Evolutionary conservation across 1,139 yeast genomes (phyloP).

Genomic region (Lodderomyces jiufengensis): DNA sequence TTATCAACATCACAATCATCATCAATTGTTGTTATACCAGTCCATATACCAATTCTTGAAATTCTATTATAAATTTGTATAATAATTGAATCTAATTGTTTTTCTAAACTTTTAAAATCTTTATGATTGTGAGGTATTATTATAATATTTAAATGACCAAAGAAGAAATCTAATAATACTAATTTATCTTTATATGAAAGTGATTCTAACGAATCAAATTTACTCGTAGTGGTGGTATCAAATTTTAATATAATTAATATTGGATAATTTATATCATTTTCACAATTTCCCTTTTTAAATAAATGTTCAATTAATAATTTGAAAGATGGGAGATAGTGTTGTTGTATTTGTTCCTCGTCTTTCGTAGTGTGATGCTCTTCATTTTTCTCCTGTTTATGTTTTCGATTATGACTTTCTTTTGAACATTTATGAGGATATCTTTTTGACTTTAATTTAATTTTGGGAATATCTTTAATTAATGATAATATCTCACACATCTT

Average conservation of each 20-base stretch:
- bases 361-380: background rate
- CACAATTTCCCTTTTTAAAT: constrained; percentile 34
- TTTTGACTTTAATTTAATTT: constrained; percentile 1
- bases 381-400: background rate
- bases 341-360: background rate
- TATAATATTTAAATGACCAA: constrained; percentile 41
- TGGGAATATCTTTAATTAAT: constrained; percentile 6
- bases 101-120: constrained; percentile 23
- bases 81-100: constrained; percentile 25
- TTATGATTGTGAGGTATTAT: constrained; percentile 20
- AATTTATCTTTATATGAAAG: constrained; percentile 26
- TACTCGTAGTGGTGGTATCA: constrained; percentile 12
- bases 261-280: constrained; percentile 32
- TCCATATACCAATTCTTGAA: constrained; percentile 53
- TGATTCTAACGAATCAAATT: constrained; percentile 14
- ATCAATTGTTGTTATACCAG: constrained; percentile 36
- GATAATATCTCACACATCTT: constrained; percentile 15
- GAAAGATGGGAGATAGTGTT: background rate
- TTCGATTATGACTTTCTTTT: constrained; percentile 14
- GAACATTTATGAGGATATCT: background rate
- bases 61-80: constrained; percentile 36
- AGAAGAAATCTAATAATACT: constrained; percentile 35
- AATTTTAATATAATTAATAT: constrained; percentile 26
- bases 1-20: constrained; percentile 16
- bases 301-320: constrained; percentile 18